These are phyloP conservation scores for Brassica nigra DNA, from an alignment of 345 rosid species.

Conservation along the genomic window DNA sequence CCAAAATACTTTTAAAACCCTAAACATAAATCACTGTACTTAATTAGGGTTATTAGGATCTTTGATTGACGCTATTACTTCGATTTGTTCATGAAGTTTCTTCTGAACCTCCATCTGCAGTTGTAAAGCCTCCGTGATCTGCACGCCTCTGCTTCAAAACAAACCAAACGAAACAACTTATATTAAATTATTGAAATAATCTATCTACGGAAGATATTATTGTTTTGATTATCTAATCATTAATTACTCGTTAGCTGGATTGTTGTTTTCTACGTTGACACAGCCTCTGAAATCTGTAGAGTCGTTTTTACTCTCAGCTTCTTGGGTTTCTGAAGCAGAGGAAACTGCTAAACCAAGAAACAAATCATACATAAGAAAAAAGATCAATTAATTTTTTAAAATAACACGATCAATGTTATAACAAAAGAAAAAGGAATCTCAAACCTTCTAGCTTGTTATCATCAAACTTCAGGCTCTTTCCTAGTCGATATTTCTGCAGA, in stretches of 20 bases:
- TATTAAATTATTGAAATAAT: not conserved
- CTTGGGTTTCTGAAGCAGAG: slow-evolving; percentile 35
- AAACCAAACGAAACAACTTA: slow-evolving; percentile 14
- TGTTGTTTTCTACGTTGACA: slow-evolving; percentile 43
- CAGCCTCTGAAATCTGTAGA: slow-evolving; percentile 19
- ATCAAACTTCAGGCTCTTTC: slow-evolving; percentile 66
- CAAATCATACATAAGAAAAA: not conserved
- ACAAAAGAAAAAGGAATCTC: slow-evolving; percentile 4
- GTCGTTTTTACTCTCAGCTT: slow-evolving; percentile 32
- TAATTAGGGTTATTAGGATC: not conserved
- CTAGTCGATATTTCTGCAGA: slow-evolving; percentile 84
- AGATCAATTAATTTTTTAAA: not conserved
- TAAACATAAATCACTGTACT: not conserved
- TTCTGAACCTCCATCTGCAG: slow-evolving; percentile 93
- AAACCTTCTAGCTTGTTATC: slow-evolving; percentile 40
- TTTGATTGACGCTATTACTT: slow-evolving; percentile 49
- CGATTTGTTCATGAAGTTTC: slow-evolving; percentile 91
- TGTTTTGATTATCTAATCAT: slow-evolving; percentile 35
- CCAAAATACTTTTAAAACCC: not conserved
- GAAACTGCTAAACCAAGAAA: slow-evolving; percentile 30
- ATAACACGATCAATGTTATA: not conserved
- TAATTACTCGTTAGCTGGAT: slow-evolving; percentile 58
- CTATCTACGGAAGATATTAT: not conserved
- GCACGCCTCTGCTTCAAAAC: slow-evolving; percentile 56
- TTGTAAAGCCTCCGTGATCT: slow-evolving; percentile 80